These are phyloP conservation scores for Diaporthe sp. DNA, from an alignment of 2,329 filamentous ascomycete species.

Conservation along the genomic window DNA sequence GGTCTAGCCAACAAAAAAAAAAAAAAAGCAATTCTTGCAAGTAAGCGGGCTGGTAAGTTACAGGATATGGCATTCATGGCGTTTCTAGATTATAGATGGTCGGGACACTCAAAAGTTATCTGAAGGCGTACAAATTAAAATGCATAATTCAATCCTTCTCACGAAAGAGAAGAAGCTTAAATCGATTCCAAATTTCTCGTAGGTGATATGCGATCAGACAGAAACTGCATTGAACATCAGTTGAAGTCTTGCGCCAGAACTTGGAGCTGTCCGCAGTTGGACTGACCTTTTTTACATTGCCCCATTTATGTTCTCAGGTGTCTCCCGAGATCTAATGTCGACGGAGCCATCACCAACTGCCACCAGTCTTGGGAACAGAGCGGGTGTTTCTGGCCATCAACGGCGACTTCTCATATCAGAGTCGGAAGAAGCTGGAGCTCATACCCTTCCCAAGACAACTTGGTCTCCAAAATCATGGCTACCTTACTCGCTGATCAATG, in stretches of 20 bases:
- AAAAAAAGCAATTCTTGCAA: no score
- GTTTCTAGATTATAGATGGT: background rate
- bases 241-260: background rate
- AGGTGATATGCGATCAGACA: background rate
- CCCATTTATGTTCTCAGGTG: background rate
- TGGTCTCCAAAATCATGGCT: no score
- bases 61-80: background rate
- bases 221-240: background rate
- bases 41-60: no score
- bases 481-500: constrained; percentile 32
- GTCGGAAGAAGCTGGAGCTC: no score
- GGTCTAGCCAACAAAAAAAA: no score
- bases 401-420: background rate
- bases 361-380: background rate
- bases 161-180: background rate
- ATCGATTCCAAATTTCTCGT: no score
- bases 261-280: background rate
- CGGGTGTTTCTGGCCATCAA: background rate
- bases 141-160: background rate
- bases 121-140: no score
- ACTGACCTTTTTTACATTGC: background rate
- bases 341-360: background rate
- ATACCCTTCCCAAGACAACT: background rate
- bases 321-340: background rate
- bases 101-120: background rate